Evolutionary conservation across 2,329 filamentous ascomycete species (phyloP), one percentile per base, ranked within the genome.

Genomic region (Cryphonectria carpinicola): DNA sequence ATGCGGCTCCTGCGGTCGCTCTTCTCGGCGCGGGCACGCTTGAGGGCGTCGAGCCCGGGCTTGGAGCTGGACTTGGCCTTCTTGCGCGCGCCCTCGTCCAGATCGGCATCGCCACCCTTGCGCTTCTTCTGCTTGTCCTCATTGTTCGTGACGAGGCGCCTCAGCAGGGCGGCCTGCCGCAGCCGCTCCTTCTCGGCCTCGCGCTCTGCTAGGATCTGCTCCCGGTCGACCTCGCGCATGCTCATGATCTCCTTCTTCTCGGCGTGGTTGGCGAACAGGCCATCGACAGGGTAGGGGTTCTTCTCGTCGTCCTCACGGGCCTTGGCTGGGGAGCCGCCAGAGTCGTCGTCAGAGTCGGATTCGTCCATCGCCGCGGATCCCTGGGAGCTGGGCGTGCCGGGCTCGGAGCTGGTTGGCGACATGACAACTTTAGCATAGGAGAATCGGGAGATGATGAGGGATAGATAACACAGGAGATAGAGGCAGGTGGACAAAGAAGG

Each of bases 311-410:
- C 85, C 58, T 84, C 80, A 19, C 49, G 41, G 76, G 75, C 78
- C 73, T 77, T 82, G 74, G 73, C 80, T 66, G 87, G 82, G 68
- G 86, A 82, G 70, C 85, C 83, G 74, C 93, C 90, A 35, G 87
- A 89, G 74, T 93, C 71, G 25, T 67, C 69, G 37, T 72, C 92
- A n/a, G 93, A 93, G 74, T 94, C 92, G 62, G 92, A 96, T 80
- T 96, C 93, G 72, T 95, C 94, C 94, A 97, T 97, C 32, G 93
- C 92, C 32, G 91, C 94, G 14, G 94, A 97, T 77, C 91, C 88
- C 67, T 92, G 88, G 7, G 94, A 97, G 78, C 89, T 87, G 66
- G 89, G 91, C 25, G 92, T 64, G 37, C 71, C 71, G 14, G 66
- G 66, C 28, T 72, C 71, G 46, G 69, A 72, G 19, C 71, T 72